Base-by-base conservation (phyloP, 352 stramenopile genomes). In the Globisporangium sylvaticum region DNA sequence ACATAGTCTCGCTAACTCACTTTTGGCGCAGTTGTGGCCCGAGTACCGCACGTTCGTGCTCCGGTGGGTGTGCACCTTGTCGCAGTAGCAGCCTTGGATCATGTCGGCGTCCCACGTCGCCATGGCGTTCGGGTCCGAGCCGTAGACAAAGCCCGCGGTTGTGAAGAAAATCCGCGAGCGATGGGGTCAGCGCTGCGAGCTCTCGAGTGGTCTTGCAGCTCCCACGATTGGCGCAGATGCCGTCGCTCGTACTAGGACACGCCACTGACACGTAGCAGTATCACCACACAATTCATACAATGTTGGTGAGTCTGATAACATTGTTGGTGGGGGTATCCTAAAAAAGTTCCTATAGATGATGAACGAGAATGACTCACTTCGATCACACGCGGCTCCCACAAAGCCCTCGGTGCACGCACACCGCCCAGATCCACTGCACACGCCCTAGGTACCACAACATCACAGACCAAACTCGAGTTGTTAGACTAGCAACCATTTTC, bases 101-200 rank as follows among this genome's bases (percentile, higher is more conserved):
- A 91, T 89, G 65, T 97, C 74, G 22, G 84, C 85, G 64, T 98
- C 92, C 92, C 92, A 98, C 4, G 91, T 97, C 8, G 69, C 60
- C 7, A 83, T 62, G 10, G 83, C 68, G 48, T 97, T 96, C 4
- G 78, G 72, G 42, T 95, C 81, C 0, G 66, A 74, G 50, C 91
- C 91, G 66, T 97, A 97, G 1, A 80, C 71, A 42, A 86, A 86
- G 1, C 70, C 78, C 18, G 77, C 72, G 7, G 73, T 62, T 1
- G 65, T 65, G 27, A 80, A 60, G 18, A 44, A 44, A 88, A 4
- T 46, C 37, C 2, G 69, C 65, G 12, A 62, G 15, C 1, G 80
- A 87, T 44, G 73, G 76, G 1, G 80, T 88, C 27, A 85, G 65
- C 5, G 70, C 76, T n/a, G 84, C 83, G 12, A 93, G 59, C 54